Evolutionary conservation across 257 asterid species (phyloP), one percentile per base, ranked within the genome.

Genomic region (Rhazya stricta): DNA sequence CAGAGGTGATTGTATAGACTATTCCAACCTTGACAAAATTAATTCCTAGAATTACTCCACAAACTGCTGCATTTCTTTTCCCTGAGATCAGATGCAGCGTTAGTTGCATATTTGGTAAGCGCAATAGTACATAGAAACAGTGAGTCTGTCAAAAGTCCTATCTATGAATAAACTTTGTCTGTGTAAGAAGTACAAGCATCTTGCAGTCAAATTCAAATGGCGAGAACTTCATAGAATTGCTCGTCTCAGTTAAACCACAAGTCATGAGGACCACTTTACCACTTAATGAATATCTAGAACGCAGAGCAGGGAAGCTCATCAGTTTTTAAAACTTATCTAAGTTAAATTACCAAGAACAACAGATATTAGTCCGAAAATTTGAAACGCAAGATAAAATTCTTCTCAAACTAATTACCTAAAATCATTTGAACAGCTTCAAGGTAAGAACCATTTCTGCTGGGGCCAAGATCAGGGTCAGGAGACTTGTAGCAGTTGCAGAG

Each of bases 1-100:
- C 87, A 36, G 96, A 76, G 19, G 92, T 84, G n/a, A 91, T 83
- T 3, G 86, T 84, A 80, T 91, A 91, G 32, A 92, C 85, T 70
- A 90, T 82, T 71, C 88, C 96, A 4, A 83, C 0, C 82, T 92
- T 89, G 78, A 79, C 78, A 71, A 79, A 85, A 54, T 61, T 86
- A 61, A 84, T 54, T 57, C 84, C 79, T 60, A 88, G 74, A 60
- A 87, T 32, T 41, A 91, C 54, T 36, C 88, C 90, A 76, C 91
- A 82, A 12, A 87, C 76, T 88, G 85, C 77, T 19, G 76, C 89
- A 51, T 77, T 80, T 80, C 29, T 84, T 79, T 86, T 84, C 45
- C 97, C 97, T 91, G 77, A 77, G 71, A 82, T 61, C 56, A 43
- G 25, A 43, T 23, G 60, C 3, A 48, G 61, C 16, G 70, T 50